Percentiles rank a stretch among this genome's conserved stretches.
phyloP scores from a whole-genome alignment of 192 early-diverging fungal genomes.

The Backusella psychrophila region DNA sequence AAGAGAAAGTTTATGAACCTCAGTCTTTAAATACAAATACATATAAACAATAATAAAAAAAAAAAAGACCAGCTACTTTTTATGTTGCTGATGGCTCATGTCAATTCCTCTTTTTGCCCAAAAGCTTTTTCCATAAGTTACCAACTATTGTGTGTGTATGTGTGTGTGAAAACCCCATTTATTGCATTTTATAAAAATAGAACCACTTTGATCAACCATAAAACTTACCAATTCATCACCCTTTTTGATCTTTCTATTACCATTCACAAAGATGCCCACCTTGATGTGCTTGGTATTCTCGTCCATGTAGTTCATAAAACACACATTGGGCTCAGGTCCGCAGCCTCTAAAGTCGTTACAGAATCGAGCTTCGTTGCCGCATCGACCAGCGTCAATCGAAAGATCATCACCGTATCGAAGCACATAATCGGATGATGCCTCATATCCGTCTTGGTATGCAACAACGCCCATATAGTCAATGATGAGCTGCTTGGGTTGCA shows the following conservation, averaged over 20 bases:
- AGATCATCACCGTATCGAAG: constrained; percentile 30
- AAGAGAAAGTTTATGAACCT: constrained; percentile 99
- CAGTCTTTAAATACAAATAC: constrained; percentile 44
- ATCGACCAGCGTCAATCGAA: constrained; percentile 36
- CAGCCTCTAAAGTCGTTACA: constrained; percentile 42
- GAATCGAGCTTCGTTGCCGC: constrained; percentile 42
- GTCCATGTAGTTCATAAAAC: constrained; percentile 39
- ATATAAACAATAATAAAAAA: neutral
- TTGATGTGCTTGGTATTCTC: constrained; percentile 29
- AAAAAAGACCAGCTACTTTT: constrained; percentile 2
- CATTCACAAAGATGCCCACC: constrained; percentile 38
- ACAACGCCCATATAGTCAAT: constrained; percentile 42
- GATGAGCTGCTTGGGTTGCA: constrained; percentile 31
- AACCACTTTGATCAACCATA: neutral
- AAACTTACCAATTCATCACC: constrained; percentile 38
- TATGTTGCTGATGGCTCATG: constrained; percentile 22
- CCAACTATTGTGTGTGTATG: constrained; percentile 18
- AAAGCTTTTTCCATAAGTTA: constrained; percentile 37
- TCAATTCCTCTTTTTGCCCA: constrained; percentile 35
- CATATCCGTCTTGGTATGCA: constrained; percentile 31
- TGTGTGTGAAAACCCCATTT: neutral
- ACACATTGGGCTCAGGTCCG: constrained; percentile 34
- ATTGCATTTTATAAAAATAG: neutral
- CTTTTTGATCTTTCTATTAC: constrained; percentile 36
- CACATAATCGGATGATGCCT: constrained; percentile 39